Evolutionary conservation across 1,284 basidiomycete genomes (phyloP), one percentile per base, ranked within the genome.

Genomic region (Moesziomyces antarcticus): DNA sequence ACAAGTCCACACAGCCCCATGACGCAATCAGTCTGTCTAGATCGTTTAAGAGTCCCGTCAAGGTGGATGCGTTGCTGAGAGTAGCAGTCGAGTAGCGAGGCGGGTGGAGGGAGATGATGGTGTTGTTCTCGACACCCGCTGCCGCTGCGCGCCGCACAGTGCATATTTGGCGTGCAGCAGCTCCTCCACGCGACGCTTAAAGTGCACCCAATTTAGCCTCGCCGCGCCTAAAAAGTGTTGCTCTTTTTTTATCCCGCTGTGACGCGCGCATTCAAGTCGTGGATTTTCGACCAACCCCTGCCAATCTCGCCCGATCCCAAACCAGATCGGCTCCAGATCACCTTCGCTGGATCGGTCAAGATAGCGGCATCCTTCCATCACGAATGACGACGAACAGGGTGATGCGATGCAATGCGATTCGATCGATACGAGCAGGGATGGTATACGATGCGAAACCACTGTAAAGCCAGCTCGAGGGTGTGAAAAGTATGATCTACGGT

Each of bases 1-100:
- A 65, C 46, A 0, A 61, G 42, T 1, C 65, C 65, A 42, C 65
- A 67, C 13, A 67, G 46, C 21, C 54, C 53, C 65, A 67, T 67
- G n/a, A n/a, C n/a, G n/a, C n/a, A n/a, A n/a, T n/a, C n/a, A n/a
- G n/a, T n/a, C n/a, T n/a, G n/a, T n/a, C n/a, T n/a, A n/a, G n/a
- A n/a, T n/a, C n/a, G n/a, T n/a, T n/a, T n/a, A n/a, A n/a, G n/a
- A n/a, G 7, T n/a, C 22, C 1, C 7, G 41, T n/a, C 8, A 16
- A 21, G 41, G 16, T 18, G 13, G 7, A 42, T 8, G 41, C 10
- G n/a, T 30, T 11, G 41, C 16, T 20, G 41, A n/a, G 8, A 14
- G 20, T 42, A 5, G 16, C 14, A 8, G 16, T 21, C 9, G 35
- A 37, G 35, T 5, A 6, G 5, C 35, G 35, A 14, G 33, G 13